phyloP scores from a whole-genome alignment of 164 flowering plant genomes.

The Piper longum region DNA sequence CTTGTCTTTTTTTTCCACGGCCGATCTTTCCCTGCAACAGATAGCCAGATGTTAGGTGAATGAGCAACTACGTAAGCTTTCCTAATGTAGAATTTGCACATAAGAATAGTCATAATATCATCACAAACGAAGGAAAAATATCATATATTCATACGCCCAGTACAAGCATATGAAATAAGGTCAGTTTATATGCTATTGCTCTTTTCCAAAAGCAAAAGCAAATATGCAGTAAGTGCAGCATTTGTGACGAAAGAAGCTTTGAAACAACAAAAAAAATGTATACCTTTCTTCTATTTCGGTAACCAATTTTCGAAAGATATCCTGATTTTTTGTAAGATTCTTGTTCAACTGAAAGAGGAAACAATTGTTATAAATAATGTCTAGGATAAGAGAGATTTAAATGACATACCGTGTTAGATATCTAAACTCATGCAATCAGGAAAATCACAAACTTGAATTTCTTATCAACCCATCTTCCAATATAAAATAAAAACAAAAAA shows the following conservation, averaged over 20 bases:
- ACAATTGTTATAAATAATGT: neutral
- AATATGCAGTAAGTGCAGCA: too few relatives aligned
- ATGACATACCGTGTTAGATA: too few relatives aligned
- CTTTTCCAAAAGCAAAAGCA: too few relatives aligned
- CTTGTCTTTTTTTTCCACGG: conserved; percentile 33
- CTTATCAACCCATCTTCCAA: neutral
- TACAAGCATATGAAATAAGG: too few relatives aligned
- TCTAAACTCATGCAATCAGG: neutral
- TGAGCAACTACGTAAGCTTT: neutral
- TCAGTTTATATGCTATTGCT: too few relatives aligned
- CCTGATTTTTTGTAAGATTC: conserved; percentile 58
- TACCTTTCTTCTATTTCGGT: conserved; percentile 65
- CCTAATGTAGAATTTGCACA: too few relatives aligned
- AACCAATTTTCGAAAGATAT: conserved; percentile 25
- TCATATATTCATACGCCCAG: too few relatives aligned
- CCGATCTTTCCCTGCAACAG: conserved; percentile 26
- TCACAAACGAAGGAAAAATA: too few relatives aligned
- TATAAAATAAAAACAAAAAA: conserved; percentile 1
- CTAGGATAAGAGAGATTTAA: too few relatives aligned
- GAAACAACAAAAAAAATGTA: neutral
- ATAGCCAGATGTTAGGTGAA: neutral
- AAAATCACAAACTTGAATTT: neutral
- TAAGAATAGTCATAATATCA: too few relatives aligned
- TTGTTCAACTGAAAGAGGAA: conserved; percentile 38
- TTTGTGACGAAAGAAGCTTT: conserved; percentile 12